Base-by-base conservation (phyloP, 225 moss, liverwort and hornwort genomes). In the Physcomitrium patens region DNA sequence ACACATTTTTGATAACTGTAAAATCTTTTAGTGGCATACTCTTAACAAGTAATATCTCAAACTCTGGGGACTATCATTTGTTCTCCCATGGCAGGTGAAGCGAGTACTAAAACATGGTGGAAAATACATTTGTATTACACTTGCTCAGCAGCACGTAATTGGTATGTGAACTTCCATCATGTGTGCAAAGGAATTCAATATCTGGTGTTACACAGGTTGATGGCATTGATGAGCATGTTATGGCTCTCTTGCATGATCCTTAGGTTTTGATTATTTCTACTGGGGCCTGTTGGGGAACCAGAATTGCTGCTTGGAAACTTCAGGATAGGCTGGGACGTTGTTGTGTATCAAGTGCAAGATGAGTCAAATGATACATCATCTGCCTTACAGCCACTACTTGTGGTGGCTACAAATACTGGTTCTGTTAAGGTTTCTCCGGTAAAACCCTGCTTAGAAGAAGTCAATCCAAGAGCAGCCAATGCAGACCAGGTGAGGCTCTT, bases 71-170 rank as follows among this genome's bases (percentile, higher is more conserved):
- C 28, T 49, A 17, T 17, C 49, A 26, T 10, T 63, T 23, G 10
- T 62, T 74, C 57, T 13, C 23, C 52, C 55, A 61, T 77, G 76
- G 80, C 80, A 97, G 96, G 92, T 93, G 77, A 85, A 85, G 81
- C 87, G 95, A 79, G 89, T 99, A 67, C 64, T 99, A 79, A 83
- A 78, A 85, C 65, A 77, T 18, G 78, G 78, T 48, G 97, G 95
- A 43, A 89, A 82, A 74, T 92, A 91, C 67, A 86, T 90, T n/a
- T 93, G 93, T 65, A 81, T 99, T 62, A 86, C 97, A 43, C 84
- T 99, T 64, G 97, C 93, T 75, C 97, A 99, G 80, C 83, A 93
- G 68, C 97, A 99, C 50, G 95, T 99, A 10, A 84, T 95, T 76
- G 94, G 96, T 94, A 81, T 19, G 85, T 67, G 72, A 63, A 70